Evolutionary conservation across 768 basidiomycete genomes (phyloP), one percentile per base, ranked within the genome.

Genomic region (Leccinum boreale): DNA sequence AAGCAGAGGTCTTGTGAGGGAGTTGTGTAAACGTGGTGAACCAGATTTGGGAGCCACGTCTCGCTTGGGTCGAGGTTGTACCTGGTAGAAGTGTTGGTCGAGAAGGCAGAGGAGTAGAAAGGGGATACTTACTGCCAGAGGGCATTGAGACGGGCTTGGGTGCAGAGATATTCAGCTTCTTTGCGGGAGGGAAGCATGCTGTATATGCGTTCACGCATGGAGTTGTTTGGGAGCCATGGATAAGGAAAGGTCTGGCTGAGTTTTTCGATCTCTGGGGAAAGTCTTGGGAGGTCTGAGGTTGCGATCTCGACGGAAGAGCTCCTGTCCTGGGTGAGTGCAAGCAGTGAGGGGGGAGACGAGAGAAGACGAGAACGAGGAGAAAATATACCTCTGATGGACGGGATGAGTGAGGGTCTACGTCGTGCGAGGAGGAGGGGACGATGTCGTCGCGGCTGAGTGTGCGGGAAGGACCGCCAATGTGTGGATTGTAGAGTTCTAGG

Each of bases 181-280:
- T 77, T 72, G 53, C 78, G 78, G 19, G 83, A 76, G 39, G 87
- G 87, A 35, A 89, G 77, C 65, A 84, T 77, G 67, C 80, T 81
- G 51, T 85, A 77, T 62, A 89, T 87, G 36, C 81, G 79, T 62
- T 84, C 79, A 44, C 86, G 80, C 65, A 86, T 83, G 59, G 76
- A 77, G 57, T 85, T 79, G 70, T 88, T 82, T 19, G 84, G 79
- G 14, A 80, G 75, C 83, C 85, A 86, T 0, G 85, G 85, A 52
- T 87, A 86, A 1, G 87, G 87, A 62, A 89, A 90, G 0, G 84
- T 81, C 52, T 83, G 77, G 64, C 85, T 85, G 52, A 90, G 78
- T 62, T 82, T 72, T 29, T 73, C 72, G 55, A 73, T 72, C 39
- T 74, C 73, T 14, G 71, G 71, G 12, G 65, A 70, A 45, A 72